phyloP scores from a whole-genome alignment of 305 asterid species.

The Ilex paraguariensis region DNA sequence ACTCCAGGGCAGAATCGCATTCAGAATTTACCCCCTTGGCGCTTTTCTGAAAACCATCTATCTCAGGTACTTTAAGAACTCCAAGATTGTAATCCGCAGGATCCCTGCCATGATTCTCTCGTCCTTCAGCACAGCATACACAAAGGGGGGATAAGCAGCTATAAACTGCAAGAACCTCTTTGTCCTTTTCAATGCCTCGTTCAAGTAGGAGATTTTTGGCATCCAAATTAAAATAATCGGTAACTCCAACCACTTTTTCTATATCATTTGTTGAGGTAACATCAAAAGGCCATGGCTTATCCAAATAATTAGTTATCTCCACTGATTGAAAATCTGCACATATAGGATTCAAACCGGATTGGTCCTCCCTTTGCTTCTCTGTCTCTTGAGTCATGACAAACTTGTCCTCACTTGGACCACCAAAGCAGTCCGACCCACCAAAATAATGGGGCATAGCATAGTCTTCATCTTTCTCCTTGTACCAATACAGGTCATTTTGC shows the following conservation, averaged over 20 bases:
- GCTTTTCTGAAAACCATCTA: slow-evolving; percentile 11
- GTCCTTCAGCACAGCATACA: slow-evolving; percentile 36
- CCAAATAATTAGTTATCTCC: slow-evolving; percentile 15
- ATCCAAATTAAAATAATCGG: slow-evolving; percentile 39
- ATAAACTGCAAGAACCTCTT: slow-evolving; percentile 18
- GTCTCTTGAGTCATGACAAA: slow-evolving; percentile 46
- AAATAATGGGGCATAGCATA: slow-evolving; percentile 52
- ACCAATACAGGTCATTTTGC: slow-evolving; percentile 85
- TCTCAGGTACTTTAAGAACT: slow-evolving; percentile 20
- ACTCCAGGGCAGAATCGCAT: slow-evolving; percentile 1
- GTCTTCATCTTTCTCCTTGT: slow-evolving; percentile 81
- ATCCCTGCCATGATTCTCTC: slow-evolving; percentile 15
- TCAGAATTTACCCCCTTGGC: slow-evolving; percentile 16
- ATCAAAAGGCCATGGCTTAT: slow-evolving; percentile 20
- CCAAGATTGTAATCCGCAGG: slow-evolving; percentile 14
- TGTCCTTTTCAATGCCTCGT: slow-evolving; percentile 20
- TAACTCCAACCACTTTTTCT: slow-evolving; percentile 17
- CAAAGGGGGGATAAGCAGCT: slow-evolving; percentile 39
- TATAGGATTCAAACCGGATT: slow-evolving; percentile 12
- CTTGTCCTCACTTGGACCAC: slow-evolving; percentile 79
- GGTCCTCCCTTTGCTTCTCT: slow-evolving; percentile 23
- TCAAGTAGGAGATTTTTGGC: slow-evolving; percentile 27
- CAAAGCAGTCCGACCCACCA: slow-evolving; percentile 35
- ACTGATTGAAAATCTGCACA: slow-evolving; percentile 17
- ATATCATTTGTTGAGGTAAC: slow-evolving; percentile 16